Percentiles rank a stretch among this genome's conserved stretches.
These are phyloP conservation scores for Ustilago sp. DNA, from an alignment of 1,284 basidiomycete species.

Conservation along the genomic window DNA sequence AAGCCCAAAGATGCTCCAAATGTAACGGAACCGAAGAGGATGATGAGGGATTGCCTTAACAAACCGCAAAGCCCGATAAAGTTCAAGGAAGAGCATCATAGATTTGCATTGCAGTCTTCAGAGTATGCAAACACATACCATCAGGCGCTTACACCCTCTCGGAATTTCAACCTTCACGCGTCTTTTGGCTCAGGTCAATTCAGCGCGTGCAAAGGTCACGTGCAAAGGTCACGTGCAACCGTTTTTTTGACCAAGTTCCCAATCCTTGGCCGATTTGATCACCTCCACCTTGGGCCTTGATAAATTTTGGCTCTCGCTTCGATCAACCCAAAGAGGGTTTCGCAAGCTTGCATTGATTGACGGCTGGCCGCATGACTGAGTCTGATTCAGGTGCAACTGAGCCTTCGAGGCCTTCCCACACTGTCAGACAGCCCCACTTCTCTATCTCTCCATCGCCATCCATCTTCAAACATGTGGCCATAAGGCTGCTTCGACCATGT, in stretches of 20 bases:
- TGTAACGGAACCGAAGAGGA: slow-evolving; percentile 16
- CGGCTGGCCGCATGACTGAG: slow-evolving; percentile 12
- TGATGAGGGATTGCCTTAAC: not conserved
- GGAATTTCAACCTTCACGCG: slow-evolving; percentile 9
- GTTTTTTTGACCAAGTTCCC: not conserved
- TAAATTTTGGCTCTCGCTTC: not conserved
- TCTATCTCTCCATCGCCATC: not conserved
- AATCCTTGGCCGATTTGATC: slow-evolving; percentile 4
- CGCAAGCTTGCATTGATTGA: not conserved
- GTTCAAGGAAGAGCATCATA: not conserved
- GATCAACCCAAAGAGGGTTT: not conserved
- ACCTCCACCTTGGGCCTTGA: slow-evolving; percentile 15
- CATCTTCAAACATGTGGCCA: not conserved
- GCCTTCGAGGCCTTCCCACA: not conserved
- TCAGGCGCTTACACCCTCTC: not conserved
- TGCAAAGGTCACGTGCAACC: slow-evolving; percentile 31
- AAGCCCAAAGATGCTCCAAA: slow-evolving; percentile 4
- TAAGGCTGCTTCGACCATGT: slow-evolving; percentile 14
- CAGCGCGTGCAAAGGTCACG: slow-evolving; percentile 34
- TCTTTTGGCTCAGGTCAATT: not conserved
- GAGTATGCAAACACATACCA: not conserved
- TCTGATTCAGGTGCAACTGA: slow-evolving; percentile 1
- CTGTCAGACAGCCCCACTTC: not conserved
- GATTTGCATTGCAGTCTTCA: not conserved
- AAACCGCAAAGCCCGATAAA: slow-evolving; percentile 15